Conservation (phyloP, 495 filamentous ascomycete genomes). For the Parmelia sp. region DNA sequence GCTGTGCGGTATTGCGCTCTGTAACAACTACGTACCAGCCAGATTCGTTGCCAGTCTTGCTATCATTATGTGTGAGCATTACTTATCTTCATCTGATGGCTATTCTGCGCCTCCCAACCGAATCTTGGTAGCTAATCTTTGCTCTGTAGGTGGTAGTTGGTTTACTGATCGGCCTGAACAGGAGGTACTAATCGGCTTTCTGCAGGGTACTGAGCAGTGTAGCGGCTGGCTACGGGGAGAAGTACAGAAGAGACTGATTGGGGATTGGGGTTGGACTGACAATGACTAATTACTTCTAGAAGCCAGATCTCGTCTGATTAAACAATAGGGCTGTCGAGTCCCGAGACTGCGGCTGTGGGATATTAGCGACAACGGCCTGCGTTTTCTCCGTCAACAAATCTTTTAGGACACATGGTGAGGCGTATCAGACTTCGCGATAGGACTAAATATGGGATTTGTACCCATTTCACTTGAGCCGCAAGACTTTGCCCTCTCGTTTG, state of each 20-base stretch:
- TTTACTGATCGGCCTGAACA: constrained; percentile 9
- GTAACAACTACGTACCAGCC: constrained; percentile 10
- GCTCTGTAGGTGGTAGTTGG: constrained; percentile 12
- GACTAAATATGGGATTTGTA: not conserved
- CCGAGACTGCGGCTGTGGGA: not conserved
- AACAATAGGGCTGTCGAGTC: not conserved
- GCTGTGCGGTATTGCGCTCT: constrained; percentile 16
- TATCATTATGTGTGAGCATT: constrained; percentile 9
- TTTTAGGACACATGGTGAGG: not conserved
- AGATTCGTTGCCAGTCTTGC: constrained; percentile 14
- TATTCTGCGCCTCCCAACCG: not conserved
- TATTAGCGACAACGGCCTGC: not conserved
- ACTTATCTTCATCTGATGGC: too few species aligned
- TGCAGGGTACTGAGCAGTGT: constrained; percentile 13
- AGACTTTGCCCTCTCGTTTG: not conserved
- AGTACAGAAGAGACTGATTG: constrained; percentile 5
- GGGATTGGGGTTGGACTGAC: constrained; percentile 16
- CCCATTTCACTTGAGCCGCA: not conserved
- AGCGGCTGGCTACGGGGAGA: constrained; percentile 16
- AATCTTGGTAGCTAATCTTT: not conserved
- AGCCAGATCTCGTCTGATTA: not conserved
- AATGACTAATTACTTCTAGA: not conserved
- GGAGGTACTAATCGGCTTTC: constrained; percentile 5
- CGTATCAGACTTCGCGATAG: not conserved
- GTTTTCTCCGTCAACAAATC: not conserved